Base-by-base conservation (phyloP, 345 rosid species). In the Jatropha curcas region DNA sequence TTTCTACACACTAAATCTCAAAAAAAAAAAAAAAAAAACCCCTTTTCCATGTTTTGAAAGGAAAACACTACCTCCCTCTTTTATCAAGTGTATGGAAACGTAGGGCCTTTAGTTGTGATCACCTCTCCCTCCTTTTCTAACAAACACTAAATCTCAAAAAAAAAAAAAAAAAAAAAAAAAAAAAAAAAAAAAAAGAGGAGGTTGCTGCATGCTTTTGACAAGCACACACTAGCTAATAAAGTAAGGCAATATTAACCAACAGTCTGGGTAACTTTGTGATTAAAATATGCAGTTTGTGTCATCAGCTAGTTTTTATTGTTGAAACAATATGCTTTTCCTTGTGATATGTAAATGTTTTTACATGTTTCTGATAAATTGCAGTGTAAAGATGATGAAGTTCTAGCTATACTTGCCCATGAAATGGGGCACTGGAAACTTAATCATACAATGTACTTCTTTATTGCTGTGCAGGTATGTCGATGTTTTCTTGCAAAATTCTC, bases 351-450 rank as follows among this genome's bases (percentile, higher is more conserved):
- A 69, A 56, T 63, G 25, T 50, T 66, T n/a, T 71, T 68, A 71
- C 37, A 7, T 69, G 62, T 68, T 74, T 22, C 19, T 60, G 61
- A 35, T 74, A 7, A 62, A 81, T 70, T 76, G 79, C 89, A 95
- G 99, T 95, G 99, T 88, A 85, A 91, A 82, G 77, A 89, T 79
- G 91, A 92, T 24, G 92, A 92, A 80, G 89, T 96, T 81, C 97
- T 96, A 45, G 99, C 97, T 69, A 97, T 96, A 76, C 87, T 93
- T 83, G 98, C 92, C 62, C 99, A 96, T 82, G 99, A 96, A 85
- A 85, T 96, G 71, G 99, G 99, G 67, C 99, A 96, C 70, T 93
- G 99, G 99, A 96, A 96, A 80, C 92, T 96, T 70, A 96, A 88
- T 76, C 99, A 96, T 80, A 96, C 98, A 6, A 86, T 91, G 81